These are phyloP conservation scores for Dryadomyces quercus-mongolicae DNA, from an alignment of 2,329 filamentous ascomycete species.

Conservation along the genomic window DNA sequence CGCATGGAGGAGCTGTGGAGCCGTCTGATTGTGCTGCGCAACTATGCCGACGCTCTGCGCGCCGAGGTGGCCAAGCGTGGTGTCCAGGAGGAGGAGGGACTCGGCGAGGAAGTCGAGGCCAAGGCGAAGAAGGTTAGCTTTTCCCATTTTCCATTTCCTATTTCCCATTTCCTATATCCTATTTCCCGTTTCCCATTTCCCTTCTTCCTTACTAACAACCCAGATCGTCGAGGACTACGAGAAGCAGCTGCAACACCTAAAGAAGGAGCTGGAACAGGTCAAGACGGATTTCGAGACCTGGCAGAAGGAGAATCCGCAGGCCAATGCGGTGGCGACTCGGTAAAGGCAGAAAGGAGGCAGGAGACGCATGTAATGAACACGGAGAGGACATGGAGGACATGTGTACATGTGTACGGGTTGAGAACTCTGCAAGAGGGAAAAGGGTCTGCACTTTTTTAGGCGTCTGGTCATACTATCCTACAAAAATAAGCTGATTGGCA, in stretches of 20 bases:
- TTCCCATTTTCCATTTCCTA: too few relatives aligned
- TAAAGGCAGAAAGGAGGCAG: too few relatives aligned
- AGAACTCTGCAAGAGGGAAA: too few relatives aligned
- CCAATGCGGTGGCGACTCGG: too few relatives aligned
- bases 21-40: constrained; percentile 60
- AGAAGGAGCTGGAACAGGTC: constrained; percentile 56
- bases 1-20: constrained; percentile 81
- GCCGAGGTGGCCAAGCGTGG: constrained; percentile 61
- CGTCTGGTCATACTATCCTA: too few relatives aligned
- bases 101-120: constrained; percentile 58
- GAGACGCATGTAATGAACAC: too few relatives aligned
- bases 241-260: constrained; percentile 65
- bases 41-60: constrained; percentile 59
- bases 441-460: too few relatives aligned
- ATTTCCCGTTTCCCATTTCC: neutral
- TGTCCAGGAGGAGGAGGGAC: constrained; percentile 37
- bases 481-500: too few relatives aligned
- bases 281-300: constrained; percentile 44
- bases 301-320: constrained; percentile 32
- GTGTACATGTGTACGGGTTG: too few relatives aligned
- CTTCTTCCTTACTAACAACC: constrained; percentile 9
- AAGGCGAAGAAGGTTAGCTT: constrained; percentile 59
- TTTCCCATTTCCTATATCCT: neutral
- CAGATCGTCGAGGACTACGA: constrained; percentile 74
- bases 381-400: too few relatives aligned